Evolutionary conservation across 345 rosid genomes (phyloP), one percentile per base, ranked within the genome.

Genomic region (Citrus sp.): DNA sequence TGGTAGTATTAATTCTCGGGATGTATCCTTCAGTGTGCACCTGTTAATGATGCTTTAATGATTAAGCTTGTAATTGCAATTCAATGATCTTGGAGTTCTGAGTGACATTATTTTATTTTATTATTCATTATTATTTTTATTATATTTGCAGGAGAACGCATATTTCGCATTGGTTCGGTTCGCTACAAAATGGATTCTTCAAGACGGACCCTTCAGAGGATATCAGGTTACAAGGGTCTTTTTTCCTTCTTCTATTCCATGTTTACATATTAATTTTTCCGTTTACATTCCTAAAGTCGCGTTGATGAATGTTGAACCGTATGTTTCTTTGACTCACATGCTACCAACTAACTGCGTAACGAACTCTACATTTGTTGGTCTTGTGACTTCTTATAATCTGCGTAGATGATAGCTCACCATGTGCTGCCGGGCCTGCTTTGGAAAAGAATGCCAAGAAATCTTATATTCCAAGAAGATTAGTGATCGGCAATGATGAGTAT

Each of bases 401-500:
- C 67, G 73, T 77, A 94, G 97, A 90, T 82, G 97, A 82, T 35
- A 91, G 81, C 28, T 84, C 88, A 42, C 67, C 94, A 35, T 55
- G 79, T 61, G 9, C 91, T 67, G 88, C 84, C 72, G 81, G 76
- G 79, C 73, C 76, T 63, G 81, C 78, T 80, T 84, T 72, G 54
- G 89, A 81, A 70, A 89, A 87, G 71, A 85, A 83, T 73, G 81
- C 77, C 38, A 91, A 88, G 87, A 91, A 84, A 81, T 77, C 91
- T n/a, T 88, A 87, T 79, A 89, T 96, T 42, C 98, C 98, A 35
- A 88, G 92, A 84, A 92, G 98, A 92, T 83, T 96, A 78, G 87
- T 94, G 71, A 96, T 96, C 58, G 98, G 97, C 84, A 89, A 94
- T 85, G 91, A 96, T 84, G 97, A 96, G 99, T 96, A 89, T 80